Evolutionary conservation across 2,329 filamentous ascomycete species (phyloP).

Genomic region (Diaporthe sp.): DNA sequence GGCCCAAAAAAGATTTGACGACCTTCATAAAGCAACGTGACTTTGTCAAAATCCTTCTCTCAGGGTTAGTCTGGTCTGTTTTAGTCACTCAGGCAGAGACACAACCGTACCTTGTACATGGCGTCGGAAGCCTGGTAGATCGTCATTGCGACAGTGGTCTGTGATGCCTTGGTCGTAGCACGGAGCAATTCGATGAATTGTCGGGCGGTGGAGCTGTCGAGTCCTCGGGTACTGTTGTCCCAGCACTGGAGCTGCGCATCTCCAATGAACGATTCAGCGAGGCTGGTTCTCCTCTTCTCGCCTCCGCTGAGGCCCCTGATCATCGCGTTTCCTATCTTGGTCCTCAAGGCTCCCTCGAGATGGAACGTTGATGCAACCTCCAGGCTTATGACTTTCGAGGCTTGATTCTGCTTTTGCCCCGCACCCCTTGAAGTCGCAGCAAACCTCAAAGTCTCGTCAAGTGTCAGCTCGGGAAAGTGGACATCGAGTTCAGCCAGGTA

Average conservation of each 20-base stretch:
- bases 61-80: too few relatives aligned
- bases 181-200: too few relatives aligned
- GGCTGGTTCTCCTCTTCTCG: slow-evolving; percentile 75
- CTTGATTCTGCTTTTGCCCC: too few relatives aligned
- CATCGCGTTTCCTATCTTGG: slow-evolving; percentile 71
- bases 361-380: slow-evolving; percentile 59
- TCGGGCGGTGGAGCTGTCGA: background rate
- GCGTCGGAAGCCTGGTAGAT: too few relatives aligned
- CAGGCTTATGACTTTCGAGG: slow-evolving; percentile 54
- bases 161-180: too few relatives aligned
- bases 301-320: slow-evolving; percentile 71
- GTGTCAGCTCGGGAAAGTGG: slow-evolving; percentile 69
- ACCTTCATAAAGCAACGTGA: slow-evolving; percentile 5
- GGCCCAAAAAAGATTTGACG: slow-evolving; percentile 18
- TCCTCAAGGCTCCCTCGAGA: slow-evolving; percentile 70
- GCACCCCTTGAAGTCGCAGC: too few relatives aligned
- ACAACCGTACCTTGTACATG: too few relatives aligned
- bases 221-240: slow-evolving; percentile 43
- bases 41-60: slow-evolving; percentile 11
- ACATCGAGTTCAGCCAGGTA: slow-evolving; percentile 54
- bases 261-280: slow-evolving; percentile 74
- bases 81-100: too few relatives aligned
- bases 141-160: too few relatives aligned
- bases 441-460: slow-evolving; percentile 71
- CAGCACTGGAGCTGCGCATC: slow-evolving; percentile 47